Base-by-base conservation (phyloP, 1,139 yeast species). In the Suhomyces bolitotheri region DNA sequence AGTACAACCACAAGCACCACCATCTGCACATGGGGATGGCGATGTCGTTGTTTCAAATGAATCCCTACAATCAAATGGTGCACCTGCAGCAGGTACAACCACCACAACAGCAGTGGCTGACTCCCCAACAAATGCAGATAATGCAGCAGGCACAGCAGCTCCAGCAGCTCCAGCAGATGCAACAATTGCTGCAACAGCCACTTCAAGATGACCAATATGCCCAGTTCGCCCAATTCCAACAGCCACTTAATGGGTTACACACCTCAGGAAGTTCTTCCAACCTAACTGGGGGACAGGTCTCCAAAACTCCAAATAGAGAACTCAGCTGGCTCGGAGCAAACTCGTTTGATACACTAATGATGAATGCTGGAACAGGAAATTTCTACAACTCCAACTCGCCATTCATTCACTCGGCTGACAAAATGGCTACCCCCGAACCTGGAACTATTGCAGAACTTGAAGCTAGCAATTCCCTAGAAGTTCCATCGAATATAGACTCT, bases 1-100 rank as follows among this genome's bases (percentile, higher is more conserved):
- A 40, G 22, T 51, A 43, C 29, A 39, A 52, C 28, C 27, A 26
- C 16, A 32, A 36, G 7, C 28, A 29, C 11, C 40, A 33, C 24
- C 40, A 33, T 9, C 40, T 29, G 27, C 41, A 39, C 27, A 22
- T 36, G 27, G 36, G 37, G 14, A 29, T 39, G 27, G 36, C 39
- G 22, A 29, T 41, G 36, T 27, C 41, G 15, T 17, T 36, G 27
- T 39, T 33, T 31, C 41, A 34, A 17, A 31, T 32, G 39, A 34
- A 32, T 11, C 39, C 35, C 17, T 41, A 31, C 37, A 36, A 30
- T 21, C 43, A 34, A 17, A 25, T 27, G 6, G 27, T 33, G 19
- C 38, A 20, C 23, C 36, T 26, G 20, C 39, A 28, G 27, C 43
- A 41, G 16, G 31, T 22, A 12, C 40, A 30, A 25, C 42, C 27